These are phyloP conservation scores for Sporothrix brunneoviolacea DNA, from an alignment of 2,329 filamentous ascomycete genomes.

Conservation along the genomic window DNA sequence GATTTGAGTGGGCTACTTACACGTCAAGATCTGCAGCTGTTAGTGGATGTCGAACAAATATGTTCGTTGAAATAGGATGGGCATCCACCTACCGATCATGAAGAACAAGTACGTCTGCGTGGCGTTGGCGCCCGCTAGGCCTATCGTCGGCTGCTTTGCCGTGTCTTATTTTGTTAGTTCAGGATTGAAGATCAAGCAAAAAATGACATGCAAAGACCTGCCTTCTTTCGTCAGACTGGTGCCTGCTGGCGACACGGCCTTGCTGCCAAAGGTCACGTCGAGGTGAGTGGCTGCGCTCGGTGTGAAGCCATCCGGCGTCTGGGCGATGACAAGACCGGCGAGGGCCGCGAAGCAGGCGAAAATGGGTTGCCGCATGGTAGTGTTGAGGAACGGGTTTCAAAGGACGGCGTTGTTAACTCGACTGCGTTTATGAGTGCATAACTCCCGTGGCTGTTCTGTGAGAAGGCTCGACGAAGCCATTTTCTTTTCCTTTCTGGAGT, in stretches of 20 bases:
- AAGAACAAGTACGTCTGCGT: slow-evolving; percentile 23
- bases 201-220: not conserved
- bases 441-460: no score
- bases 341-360: not conserved
- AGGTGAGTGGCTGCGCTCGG: slow-evolving; percentile 19
- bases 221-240: slow-evolving; percentile 21
- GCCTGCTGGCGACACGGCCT: slow-evolving; percentile 20
- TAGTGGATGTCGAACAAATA: not conserved
- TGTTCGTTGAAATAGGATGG: no score
- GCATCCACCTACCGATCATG: slow-evolving; percentile 23
- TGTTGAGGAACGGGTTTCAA: no score
- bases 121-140: slow-evolving; percentile 16
- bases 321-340: slow-evolving; percentile 10
- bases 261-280: slow-evolving; percentile 22
- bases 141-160: slow-evolving; percentile 21
- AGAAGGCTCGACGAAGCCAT: no score
- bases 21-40: slow-evolving; percentile 19
- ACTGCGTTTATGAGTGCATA: not conserved
- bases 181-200: not conserved
- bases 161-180: slow-evolving; percentile 18
- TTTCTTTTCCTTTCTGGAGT: no score
- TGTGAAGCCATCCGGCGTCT: slow-evolving; percentile 22
- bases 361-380: not conserved
- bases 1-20: slow-evolving; percentile 12
- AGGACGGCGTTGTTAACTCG: no score